phyloP scores from a whole-genome alignment of 176 grass and related monocot species.

The Melocanna baccifera region DNA sequence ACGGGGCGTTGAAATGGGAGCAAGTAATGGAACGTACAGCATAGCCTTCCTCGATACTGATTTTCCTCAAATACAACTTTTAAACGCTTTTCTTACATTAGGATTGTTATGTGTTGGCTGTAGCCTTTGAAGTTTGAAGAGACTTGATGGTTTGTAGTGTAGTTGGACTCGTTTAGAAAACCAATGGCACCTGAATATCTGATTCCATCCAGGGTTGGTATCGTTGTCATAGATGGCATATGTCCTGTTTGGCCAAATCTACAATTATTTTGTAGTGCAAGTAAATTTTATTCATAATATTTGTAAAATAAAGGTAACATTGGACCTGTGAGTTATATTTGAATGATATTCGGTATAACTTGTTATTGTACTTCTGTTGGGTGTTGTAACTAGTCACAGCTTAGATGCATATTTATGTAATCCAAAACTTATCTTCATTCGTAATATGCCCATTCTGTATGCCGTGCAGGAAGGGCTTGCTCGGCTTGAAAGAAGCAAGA shows the following conservation, averaged over 20 bases:
- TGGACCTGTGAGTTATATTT: neutral
- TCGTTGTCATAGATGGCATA: neutral
- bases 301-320: neutral
- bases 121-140: neutral
- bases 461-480: conserved; percentile 69
- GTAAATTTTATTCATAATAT: neutral
- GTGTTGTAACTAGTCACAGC: neutral
- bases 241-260: neutral
- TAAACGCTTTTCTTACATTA: neutral
- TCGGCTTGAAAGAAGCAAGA: conserved; percentile 73
- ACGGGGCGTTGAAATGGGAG: neutral
- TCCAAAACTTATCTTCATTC: neutral
- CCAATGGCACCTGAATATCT: neutral
- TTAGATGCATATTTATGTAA: neutral
- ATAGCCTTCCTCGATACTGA: neutral
- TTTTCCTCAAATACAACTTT: neutral
- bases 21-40: neutral
- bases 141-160: neutral
- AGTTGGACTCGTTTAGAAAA: neutral
- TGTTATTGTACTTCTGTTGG: neutral
- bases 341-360: neutral
- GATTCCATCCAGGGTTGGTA: neutral
- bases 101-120: neutral
- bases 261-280: neutral
- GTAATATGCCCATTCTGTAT: neutral